Base-by-base conservation (phyloP, 305 asterid species). In the Fraxinus paxiana region DNA sequence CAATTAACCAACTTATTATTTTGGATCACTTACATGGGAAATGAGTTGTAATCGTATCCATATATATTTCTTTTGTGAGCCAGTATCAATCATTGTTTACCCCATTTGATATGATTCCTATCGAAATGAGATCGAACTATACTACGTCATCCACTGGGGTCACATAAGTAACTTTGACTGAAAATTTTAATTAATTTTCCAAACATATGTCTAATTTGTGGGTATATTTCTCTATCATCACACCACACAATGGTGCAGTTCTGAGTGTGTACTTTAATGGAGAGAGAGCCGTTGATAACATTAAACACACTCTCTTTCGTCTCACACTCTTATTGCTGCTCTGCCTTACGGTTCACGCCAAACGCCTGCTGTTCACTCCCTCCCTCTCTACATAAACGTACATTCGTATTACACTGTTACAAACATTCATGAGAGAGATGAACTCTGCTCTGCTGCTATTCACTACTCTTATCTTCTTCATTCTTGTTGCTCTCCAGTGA, bases 321-420 rank as follows among this genome's bases (percentile, higher is more conserved):
- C 84, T 78, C 76, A 9, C 72, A 3, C 87, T 85, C 82, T 86
- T 77, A 81, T 88, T 82, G 82, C 90, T 82, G 82, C 90, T 82
- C 90, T 89, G 89, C 91, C 97, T 92, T 91, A 81, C 92, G 83
- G 88, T 90, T 94, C 98, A 96, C 99, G 98, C 98, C 91, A 94
- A 92, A 96, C 94, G 96, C 96, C 97, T 96, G 98, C 85, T 85
- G 38, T 85, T 73, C 78, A 31, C 65, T 71, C 80, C 79, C 81
- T 76, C 72, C 61, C 79, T 35, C 73, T 75, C 86, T 65, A 82
- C 31, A 34, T 8, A 9, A 80, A 85, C 81, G 77, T 83, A 82
- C 77, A 85, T 85, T 83, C 86, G 76, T 83, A 69, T 81, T 63
- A 73, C 65, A 54, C 77, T 82, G 35, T 31, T 43, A n/a, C 87